These are phyloP conservation scores for Rhodamnia argentea DNA, from an alignment of 345 rosid species.

Conservation along the genomic window DNA sequence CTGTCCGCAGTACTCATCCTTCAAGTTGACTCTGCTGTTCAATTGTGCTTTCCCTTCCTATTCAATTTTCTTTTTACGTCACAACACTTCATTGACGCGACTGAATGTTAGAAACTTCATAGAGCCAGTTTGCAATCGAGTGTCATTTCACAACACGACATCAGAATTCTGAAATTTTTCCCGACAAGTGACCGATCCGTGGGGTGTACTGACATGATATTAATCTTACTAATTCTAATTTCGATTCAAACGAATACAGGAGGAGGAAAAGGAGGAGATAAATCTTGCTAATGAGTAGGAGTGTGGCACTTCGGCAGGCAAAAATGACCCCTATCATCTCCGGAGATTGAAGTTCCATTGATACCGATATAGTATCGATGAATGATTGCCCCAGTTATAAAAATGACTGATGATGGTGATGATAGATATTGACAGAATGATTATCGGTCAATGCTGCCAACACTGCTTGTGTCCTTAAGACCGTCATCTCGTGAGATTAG, in stretches of 20 bases:
- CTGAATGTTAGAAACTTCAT: background rate
- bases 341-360: background rate
- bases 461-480: background rate
- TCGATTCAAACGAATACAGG: rapidly evolving
- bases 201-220: background rate
- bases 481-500: rapidly evolving
- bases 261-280: background rate
- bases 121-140: rapidly evolving
- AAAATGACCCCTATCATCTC: background rate
- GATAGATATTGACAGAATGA: background rate
- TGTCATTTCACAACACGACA: background rate
- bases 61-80: background rate
- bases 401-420: background rate
- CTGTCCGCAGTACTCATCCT: background rate
- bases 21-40: background rate
- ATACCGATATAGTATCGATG: background rate
- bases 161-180: background rate
- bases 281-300: rapidly evolving
- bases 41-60: background rate
- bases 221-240: background rate
- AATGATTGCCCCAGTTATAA: background rate
- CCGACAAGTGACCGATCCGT: rapidly evolving
- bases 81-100: background rate
- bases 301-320: background rate
- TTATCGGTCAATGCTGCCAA: rapidly evolving